phyloP scores from a whole-genome alignment of 352 stramenopile genomes.

The Globisporangium recalcitrans region DNA sequence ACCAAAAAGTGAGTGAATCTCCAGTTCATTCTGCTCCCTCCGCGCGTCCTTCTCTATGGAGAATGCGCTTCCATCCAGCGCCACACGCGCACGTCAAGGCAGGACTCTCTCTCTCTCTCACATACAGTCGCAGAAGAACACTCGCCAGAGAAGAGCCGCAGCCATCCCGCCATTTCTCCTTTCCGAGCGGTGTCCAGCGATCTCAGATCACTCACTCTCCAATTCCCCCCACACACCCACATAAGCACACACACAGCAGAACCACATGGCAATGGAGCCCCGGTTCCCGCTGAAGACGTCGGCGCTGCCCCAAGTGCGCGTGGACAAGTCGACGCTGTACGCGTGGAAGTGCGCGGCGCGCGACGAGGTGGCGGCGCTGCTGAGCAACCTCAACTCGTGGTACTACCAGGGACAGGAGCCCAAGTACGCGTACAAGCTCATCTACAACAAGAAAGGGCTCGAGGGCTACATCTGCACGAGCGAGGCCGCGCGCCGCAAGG shows the following conservation, averaged over 20 bases:
- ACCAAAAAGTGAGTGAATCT: neutral
- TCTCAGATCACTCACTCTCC: neutral
- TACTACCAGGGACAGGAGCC: constrained; percentile 12
- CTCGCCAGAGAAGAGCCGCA: neutral
- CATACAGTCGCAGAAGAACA: neutral
- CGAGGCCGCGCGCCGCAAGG: constrained; percentile 9
- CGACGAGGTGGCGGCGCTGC: constrained; percentile 1
- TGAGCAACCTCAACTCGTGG: constrained; percentile 14
- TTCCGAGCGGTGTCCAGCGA: neutral
- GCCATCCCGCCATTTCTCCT: neutral
- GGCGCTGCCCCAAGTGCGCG: constrained; percentile 4
- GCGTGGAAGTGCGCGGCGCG: constrained; percentile 9
- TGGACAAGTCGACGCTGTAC: constrained; percentile 6
- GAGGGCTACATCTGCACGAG: constrained; percentile 16
- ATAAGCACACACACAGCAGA: neutral
- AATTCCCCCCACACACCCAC: too few relatives aligned
- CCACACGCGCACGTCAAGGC: too few relatives aligned
- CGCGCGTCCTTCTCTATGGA: neutral
- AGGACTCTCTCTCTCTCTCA: too few relatives aligned
- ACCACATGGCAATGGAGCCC: neutral
- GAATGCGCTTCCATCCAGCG: too few relatives aligned
- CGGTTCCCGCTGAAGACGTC: constrained; percentile 2
- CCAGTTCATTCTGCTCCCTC: neutral
- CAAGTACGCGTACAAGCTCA: constrained; percentile 18
- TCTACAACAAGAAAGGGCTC: constrained; percentile 33